These are phyloP conservation scores for Stemphylium vesicarium DNA, from an alignment of 2,329 filamentous ascomycete genomes.

Conservation along the genomic window DNA sequence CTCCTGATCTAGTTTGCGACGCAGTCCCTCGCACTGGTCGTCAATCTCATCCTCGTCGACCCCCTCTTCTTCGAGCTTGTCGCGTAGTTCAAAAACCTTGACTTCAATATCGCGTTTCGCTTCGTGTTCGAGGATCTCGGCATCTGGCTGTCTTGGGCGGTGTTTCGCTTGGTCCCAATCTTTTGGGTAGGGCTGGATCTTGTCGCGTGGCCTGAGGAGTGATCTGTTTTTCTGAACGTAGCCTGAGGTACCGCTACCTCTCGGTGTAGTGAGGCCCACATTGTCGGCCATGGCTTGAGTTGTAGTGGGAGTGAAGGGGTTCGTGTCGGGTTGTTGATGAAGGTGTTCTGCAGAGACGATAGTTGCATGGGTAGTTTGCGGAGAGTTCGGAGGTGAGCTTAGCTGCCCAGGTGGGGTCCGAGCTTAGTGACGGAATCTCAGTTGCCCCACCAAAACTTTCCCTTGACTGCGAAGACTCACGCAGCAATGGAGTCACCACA, in stretches of 20 bases:
- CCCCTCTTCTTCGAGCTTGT: constrained; percentile 89
- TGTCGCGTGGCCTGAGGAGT: constrained; percentile 83
- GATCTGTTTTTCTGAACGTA: constrained; percentile 97
- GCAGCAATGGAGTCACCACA: constrained; percentile 31
- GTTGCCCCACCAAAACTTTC: constrained; percentile 41
- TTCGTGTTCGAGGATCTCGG: constrained; percentile 93
- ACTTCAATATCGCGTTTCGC: constrained; percentile 90
- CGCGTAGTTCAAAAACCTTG: constrained; percentile 87
- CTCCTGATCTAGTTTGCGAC: constrained; percentile 64
- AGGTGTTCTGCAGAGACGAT: neutral
- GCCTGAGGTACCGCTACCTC: constrained; percentile 93
- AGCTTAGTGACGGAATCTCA: constrained; percentile 15
- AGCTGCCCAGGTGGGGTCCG: constrained; percentile 11
- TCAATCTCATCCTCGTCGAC: constrained; percentile 93
- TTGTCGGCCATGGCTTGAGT: constrained; percentile 81
- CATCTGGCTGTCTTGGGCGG: constrained; percentile 82
- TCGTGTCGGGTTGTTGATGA: neutral
- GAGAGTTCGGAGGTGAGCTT: constrained; percentile 31
- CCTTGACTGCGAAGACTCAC: constrained; percentile 29
- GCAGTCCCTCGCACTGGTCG: constrained; percentile 69
- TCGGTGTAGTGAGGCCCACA: constrained; percentile 91
- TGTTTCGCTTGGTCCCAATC: constrained; percentile 74
- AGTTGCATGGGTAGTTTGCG: constrained; percentile 14
- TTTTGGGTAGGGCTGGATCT: constrained; percentile 76
- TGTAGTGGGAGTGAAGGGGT: neutral